Evolutionary conservation across 176 grass and related monocot species (phyloP), one percentile per base, ranked within the genome.

Genomic region (Leersia perrieri): DNA sequence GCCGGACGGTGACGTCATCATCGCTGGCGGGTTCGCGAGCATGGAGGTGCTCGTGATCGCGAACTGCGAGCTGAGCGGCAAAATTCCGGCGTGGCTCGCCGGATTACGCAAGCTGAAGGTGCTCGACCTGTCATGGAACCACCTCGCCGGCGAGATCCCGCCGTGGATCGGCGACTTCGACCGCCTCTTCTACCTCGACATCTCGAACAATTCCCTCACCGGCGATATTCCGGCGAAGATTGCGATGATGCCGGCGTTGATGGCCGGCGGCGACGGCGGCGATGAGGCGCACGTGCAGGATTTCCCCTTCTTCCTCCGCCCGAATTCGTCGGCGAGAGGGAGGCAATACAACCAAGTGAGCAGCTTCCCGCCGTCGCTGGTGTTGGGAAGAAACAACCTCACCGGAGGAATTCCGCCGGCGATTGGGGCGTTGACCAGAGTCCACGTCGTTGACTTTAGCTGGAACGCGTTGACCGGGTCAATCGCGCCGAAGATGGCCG

Each of bases 41-140:
- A 58, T 94, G 0, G 34, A 94, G 79, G 28, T 91, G 47, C 64
- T 94, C 15, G 88, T 83, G 57, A 89, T 96, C 18, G 87, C 93
- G 26, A 84, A 77, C 30, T 87, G 89, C 80, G 36, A 85, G 71
- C 80, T 96, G 1, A 63, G 22, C 1, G 93, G 93, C 22, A 35
- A 5, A 4, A 79, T 96, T 3, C 90, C 90, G 14, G 4, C 33
- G 16, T 88, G 89, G 88, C 66, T 92, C 11, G 55, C 88, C 0
- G 67, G 82, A 5, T 83, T 96, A 1, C 40, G 68, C 36, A 96
- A 75, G 68, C 81, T 96, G 34, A 80, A 90, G 38, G 93, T 88
- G n/a, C 83, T 96, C 11, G 89, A 91, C 82, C 76, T 96, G 42
- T 92, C 93, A 7, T 91, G 85, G 72, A 96, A 96, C 71, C 83